Evolutionary conservation across 306 rosid genomes (phyloP), one percentile per base, ranked within the genome.

Genomic region (Mimosa pudica): DNA sequence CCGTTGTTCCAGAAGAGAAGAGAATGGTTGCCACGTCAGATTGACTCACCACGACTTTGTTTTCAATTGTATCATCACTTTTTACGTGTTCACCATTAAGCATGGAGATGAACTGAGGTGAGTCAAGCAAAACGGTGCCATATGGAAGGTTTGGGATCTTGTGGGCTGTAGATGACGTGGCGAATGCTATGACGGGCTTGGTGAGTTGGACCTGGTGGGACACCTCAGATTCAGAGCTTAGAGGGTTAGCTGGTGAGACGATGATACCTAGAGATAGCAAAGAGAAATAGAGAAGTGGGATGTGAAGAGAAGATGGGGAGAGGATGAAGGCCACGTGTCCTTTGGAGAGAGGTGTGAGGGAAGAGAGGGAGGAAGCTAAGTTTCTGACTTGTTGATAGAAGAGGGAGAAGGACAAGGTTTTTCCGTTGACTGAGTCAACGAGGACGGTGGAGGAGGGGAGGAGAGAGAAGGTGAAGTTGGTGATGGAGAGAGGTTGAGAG

Each of bases 1-100:
- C 98, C 0, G 98, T 94, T 3, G 98, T 94, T 1, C 97, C 97
- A 0, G 97, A 94, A 9, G 97, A 94, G 89, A 82, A 94, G 2
- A 94, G 88, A 78, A 94, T 88, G 61, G 94, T 86, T 0, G 97
- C 97, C 24, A 89, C 11, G 52, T 91, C 90, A 1, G 88, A 84
- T 72, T 94, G 97, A 68, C 36, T 63, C 75, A 86, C 66, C 48
- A 76, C 47, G 0, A 80, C 85, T 24, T 35, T 24, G 10, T 1
- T 38, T 38, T 38, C 42, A 24, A 24, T 24, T 24, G 30, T 1
- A 24, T 24, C 30, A 38, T 1, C 6, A 3, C n/a, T 61, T 30
- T 3, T 20, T 3, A 7, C 14, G 41, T 13, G 36, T 44, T 20
- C 16, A 8, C 33, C 66, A 16, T 85, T 14, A 3, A 67, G 16